Conservation (phyloP, 1,284 basidiomycete species). For the Tilletiopsis washingtonensis region DNA sequence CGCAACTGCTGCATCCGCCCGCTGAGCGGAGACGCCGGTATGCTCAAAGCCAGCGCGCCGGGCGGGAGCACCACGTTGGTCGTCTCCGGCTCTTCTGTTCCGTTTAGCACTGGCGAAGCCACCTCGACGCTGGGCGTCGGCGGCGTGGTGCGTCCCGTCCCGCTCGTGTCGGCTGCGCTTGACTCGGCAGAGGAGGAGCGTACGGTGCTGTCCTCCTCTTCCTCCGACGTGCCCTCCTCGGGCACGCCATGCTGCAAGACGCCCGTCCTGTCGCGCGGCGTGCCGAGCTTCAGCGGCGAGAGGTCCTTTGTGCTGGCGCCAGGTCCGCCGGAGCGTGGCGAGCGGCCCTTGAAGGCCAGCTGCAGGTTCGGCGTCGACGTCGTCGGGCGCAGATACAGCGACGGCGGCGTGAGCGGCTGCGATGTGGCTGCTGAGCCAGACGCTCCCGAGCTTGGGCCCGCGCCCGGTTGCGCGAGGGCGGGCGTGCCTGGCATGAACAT, state of each 20-base stretch:
- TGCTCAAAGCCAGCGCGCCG: slow-evolving; percentile 20
- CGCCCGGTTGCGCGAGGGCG: no score
- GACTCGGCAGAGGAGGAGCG: background rate
- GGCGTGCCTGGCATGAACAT: slow-evolving; percentile 10
- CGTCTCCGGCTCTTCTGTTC: background rate
- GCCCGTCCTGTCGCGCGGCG: no score
- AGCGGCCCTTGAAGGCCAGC: background rate
- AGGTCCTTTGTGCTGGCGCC: background rate
- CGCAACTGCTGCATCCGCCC: slow-evolving; percentile 15
- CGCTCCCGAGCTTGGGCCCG: background rate
- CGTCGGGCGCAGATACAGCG: slow-evolving; percentile 24
- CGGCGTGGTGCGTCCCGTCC: background rate
- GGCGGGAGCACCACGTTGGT: slow-evolving; percentile 25
- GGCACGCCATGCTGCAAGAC: no score
- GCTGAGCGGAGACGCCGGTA: slow-evolving; percentile 12
- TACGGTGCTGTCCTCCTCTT: background rate
- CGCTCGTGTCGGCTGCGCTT: background rate
- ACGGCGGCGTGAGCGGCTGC: background rate
- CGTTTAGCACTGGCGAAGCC: no score
- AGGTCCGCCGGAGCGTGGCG: background rate
- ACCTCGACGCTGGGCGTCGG: background rate
- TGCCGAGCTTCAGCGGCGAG: background rate
- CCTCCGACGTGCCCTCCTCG: background rate
- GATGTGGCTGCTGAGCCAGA: no score
- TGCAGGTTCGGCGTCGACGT: slow-evolving; percentile 36